A percentile compares a stretch with the other conserved stretches of the same genome.
phyloP scores from a whole-genome alignment of 2,329 filamentous ascomycete species.

The Diplocarpon mali region DNA sequence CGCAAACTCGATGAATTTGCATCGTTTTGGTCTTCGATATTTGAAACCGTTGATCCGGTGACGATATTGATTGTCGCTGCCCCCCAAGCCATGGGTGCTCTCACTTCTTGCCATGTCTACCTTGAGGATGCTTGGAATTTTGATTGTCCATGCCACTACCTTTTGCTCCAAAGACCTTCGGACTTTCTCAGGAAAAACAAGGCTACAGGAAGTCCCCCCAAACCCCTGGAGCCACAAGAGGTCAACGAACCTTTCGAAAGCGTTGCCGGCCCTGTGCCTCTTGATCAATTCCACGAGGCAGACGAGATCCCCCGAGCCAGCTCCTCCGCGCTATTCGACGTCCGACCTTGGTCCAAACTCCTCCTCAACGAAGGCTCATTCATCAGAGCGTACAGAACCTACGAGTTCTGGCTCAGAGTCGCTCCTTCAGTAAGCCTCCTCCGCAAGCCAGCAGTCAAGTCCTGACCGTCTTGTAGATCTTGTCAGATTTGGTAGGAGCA shows the following conservation, averaged over 20 bases:
- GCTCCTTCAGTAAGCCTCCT: conserved; percentile 32
- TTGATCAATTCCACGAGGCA: not conserved
- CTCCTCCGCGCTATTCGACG: conserved; percentile 12
- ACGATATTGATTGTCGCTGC: conserved; percentile 48
- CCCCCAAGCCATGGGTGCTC: conserved; percentile 48
- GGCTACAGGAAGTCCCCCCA: not conserved
- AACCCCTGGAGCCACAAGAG: not conserved
- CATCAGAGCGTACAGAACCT: conserved; percentile 51
- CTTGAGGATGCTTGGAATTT: conserved; percentile 53
- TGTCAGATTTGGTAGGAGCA: conserved; percentile 39
- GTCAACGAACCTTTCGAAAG: not conserved
- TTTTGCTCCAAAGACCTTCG: conserved; percentile 33
- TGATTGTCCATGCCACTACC: conserved; percentile 48
- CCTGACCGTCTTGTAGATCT: conserved; percentile 34
- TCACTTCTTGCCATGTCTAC: conserved; percentile 46
- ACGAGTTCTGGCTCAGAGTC: conserved; percentile 57
- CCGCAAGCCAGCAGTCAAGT: not conserved
- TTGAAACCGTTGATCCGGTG: conserved; percentile 41
- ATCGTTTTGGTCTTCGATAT: conserved; percentile 43
- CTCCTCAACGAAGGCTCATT: conserved; percentile 67
- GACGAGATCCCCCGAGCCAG: not conserved
- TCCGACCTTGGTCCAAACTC: conserved; percentile 48
- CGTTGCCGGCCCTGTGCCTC: not conserved
- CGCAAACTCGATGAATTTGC: conserved; percentile 9
- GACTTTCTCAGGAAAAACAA: not conserved